Percentiles rank a stretch among this genome's conserved stretches.
Evolutionary conservation across 1,284 basidiomycete species (phyloP).

Genomic region (Ustilago sp.): DNA sequence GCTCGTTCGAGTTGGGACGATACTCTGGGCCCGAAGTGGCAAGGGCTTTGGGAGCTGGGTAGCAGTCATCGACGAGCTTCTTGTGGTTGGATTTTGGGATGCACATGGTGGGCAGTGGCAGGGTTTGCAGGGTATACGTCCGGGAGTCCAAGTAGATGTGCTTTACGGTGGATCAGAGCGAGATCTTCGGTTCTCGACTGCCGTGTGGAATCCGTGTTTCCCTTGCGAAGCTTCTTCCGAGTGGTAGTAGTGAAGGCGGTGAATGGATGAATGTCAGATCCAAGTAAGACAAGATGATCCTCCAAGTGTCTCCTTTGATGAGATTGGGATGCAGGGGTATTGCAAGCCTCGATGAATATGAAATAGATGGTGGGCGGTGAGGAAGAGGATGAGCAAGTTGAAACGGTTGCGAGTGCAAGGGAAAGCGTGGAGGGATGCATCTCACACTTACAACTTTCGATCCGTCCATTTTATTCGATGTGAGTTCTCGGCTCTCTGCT

Average conservation of each 20-base stretch:
- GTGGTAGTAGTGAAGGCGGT: neutral
- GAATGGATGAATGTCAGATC: neutral
- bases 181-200: no score
- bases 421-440: no score
- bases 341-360: neutral
- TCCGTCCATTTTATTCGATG: no score
- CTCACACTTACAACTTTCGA: no score
- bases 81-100: slow-evolving; percentile 83
- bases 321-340: neutral
- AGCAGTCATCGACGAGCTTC: slow-evolving; percentile 87
- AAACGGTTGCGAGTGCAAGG: neutral
- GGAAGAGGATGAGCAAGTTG: neutral
- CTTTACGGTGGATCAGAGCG: neutral
- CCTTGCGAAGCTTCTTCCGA: no score
- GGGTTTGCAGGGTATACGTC: neutral
- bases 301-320: neutral
- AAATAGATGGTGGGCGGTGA: neutral
- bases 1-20: slow-evolving; percentile 76
- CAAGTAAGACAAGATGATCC: neutral
- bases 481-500: no score
- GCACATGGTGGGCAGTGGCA: slow-evolving; percentile 46
- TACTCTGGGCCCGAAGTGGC: slow-evolving; percentile 82
- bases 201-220: no score
- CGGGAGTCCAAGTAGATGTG: neutral
- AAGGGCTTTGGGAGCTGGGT: slow-evolving; percentile 84